A percentile compares a stretch with the other conserved stretches of the same genome.
These are phyloP conservation scores for Ophiosphaerella narmari DNA, from an alignment of 2,329 filamentous ascomycete genomes.

Conservation along the genomic window DNA sequence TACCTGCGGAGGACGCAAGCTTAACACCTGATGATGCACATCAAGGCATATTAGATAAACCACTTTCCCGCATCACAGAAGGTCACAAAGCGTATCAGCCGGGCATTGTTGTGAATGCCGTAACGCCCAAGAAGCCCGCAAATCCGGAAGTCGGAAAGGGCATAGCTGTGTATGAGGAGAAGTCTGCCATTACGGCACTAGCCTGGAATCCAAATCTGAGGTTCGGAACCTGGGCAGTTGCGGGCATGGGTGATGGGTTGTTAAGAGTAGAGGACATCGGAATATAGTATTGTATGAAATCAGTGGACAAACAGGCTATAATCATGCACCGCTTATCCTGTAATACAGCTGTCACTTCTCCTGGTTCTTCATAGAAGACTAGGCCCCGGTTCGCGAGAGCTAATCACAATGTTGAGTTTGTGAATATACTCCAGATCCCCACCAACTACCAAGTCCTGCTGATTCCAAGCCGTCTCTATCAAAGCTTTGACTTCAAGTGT, in stretches of 20 bases:
- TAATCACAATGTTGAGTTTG: constrained; percentile 10
- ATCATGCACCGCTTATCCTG: no score
- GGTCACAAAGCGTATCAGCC: constrained; percentile 47
- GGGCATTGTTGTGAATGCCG: constrained; percentile 22
- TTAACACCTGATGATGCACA: neutral
- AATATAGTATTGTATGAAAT: constrained; percentile 10
- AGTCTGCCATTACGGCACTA: constrained; percentile 50
- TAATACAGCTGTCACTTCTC: no score
- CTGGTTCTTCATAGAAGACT: neutral
- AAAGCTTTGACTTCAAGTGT: constrained; percentile 7
- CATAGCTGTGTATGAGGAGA: constrained; percentile 52
- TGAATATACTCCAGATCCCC: constrained; percentile 7
- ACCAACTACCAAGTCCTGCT: constrained; percentile 11
- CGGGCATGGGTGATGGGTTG: constrained; percentile 54
- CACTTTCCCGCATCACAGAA: constrained; percentile 47
- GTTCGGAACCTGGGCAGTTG: constrained; percentile 57
- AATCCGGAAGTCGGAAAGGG: constrained; percentile 35
- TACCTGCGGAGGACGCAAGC: neutral
- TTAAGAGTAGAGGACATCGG: constrained; percentile 56
- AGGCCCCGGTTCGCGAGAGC: constrained; percentile 4
- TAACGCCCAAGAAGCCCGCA: constrained; percentile 18
- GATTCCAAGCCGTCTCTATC: constrained; percentile 15
- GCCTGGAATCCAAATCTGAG: constrained; percentile 58
- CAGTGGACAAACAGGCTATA: no score
- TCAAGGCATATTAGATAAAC: constrained; percentile 16